Conservation (phyloP, 1,139 yeast species). For the Trichomonascaceae sp. region DNA sequence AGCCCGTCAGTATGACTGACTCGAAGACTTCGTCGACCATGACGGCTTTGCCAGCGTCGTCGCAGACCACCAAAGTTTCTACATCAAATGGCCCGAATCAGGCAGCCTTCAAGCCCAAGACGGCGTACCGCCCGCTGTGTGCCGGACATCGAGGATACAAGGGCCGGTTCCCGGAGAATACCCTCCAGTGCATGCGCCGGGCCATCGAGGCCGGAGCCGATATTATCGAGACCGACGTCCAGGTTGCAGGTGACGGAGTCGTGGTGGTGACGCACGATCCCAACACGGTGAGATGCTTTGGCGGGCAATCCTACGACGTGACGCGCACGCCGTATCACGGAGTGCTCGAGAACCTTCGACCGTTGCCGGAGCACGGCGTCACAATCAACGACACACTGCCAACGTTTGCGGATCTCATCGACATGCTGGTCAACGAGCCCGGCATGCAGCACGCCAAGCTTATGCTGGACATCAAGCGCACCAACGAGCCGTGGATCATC, state of each 20-base stretch:
- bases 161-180: slow-evolving; percentile 58
- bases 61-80: no score
- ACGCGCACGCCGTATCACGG: slow-evolving; percentile 28
- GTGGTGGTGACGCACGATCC: slow-evolving; percentile 69
- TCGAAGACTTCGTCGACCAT: no score
- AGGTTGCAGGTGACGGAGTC: slow-evolving; percentile 58
- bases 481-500: slow-evolving; percentile 48
- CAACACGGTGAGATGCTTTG: slow-evolving; percentile 47
- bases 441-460: slow-evolving; percentile 30
- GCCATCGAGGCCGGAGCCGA: slow-evolving; percentile 61
- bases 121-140: slow-evolving; percentile 10
- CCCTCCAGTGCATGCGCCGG: slow-evolving; percentile 55
- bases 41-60: no score
- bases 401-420: slow-evolving; percentile 44
- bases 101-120: not conserved
- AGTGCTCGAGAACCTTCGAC: slow-evolving; percentile 39
- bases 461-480: slow-evolving; percentile 74
- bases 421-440: slow-evolving; percentile 40
- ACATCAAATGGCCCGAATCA: no score
- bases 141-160: slow-evolving; percentile 19
- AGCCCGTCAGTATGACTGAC: no score
- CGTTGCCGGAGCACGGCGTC: slow-evolving; percentile 21
- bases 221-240: slow-evolving; percentile 74
- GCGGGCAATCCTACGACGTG: slow-evolving; percentile 23
- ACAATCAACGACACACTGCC: slow-evolving; percentile 36